Base-by-base conservation (phyloP, 768 basidiomycete species). In the Mycena venus region DNA sequence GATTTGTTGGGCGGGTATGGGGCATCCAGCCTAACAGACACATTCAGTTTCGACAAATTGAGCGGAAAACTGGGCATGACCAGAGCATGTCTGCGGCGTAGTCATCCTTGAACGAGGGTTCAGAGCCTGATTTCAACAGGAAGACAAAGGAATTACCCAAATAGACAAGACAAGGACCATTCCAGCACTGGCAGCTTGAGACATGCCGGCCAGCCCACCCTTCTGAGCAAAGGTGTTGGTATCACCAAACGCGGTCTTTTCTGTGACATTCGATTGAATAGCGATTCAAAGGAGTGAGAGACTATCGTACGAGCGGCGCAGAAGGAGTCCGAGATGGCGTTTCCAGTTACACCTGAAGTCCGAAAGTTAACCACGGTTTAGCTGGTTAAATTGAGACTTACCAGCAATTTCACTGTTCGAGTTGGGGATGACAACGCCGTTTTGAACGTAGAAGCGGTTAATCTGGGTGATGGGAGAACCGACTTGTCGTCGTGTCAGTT, bases 261-360 rank as follows among this genome's bases (percentile, higher is more conserved):
- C 81, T 60, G 36, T 77, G 49, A 73, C 31, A 58, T 51, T 25
- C 14, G 42, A 60, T 27, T 42, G 17, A 61, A 42, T 38, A 61
- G 34, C 17, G 34, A 40, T 23, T 25, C 36, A 61, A 61, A 61
- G 60, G 60, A 42, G 27, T 2, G 38, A 25, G 60, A 42, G 60
- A 61, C 11, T 38, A 29, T 61, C 60, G 34, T 61, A 61, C 84
- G 82, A 29, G 76, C 80, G 42, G 79, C 79, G 80, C 86, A 87
- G 82, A 85, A 86, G 64, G 75, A 80, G 70, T 84, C 82, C 75
- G 83, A 85, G 83, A 87, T 83, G 34, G 85, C 84, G 82, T 85
- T 80, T 74, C 76, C 51, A 68, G 38, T 70, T 11, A 85, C 74
- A 42, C 60, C 60, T 68, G 42, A 56, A 67, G n/a, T 42, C 27